Conservation (phyloP, 371 early-diverging fungal genomes). For the Coemansia sp. region DNA sequence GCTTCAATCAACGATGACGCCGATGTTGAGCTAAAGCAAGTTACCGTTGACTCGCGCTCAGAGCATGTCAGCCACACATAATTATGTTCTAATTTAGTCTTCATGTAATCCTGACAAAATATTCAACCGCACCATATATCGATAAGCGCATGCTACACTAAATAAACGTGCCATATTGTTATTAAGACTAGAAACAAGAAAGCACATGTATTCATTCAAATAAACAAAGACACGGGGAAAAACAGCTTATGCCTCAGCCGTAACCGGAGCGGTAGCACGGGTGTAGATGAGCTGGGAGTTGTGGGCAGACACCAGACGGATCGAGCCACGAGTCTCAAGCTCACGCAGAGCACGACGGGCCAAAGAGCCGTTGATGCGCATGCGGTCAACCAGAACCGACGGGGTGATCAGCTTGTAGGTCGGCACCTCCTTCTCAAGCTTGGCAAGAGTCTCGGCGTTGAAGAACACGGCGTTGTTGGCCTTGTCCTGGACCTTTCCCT, state of each 20-base stretch:
- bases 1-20: background rate
- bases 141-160: too few relatives aligned
- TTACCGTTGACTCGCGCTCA: slow-evolving; percentile 8
- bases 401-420: slow-evolving; percentile 98
- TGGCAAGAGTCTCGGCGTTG: slow-evolving; percentile 87
- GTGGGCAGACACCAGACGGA: slow-evolving; percentile 86
- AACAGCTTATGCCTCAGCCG: slow-evolving; percentile 24
- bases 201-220: background rate
- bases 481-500: slow-evolving; percentile 96
- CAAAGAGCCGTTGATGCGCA: slow-evolving; percentile 94
- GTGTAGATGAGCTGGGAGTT: slow-evolving; percentile 94
- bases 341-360: slow-evolving; percentile 94
- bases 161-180: too few relatives aligned
- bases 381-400: slow-evolving; percentile 96
- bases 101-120: background rate
- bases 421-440: slow-evolving; percentile 97
- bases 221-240: background rate
- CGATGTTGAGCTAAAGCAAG: slow-evolving; percentile 10
- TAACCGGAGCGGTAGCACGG: slow-evolving; percentile 45
- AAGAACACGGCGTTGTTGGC: slow-evolving; percentile 94
- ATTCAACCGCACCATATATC: too few relatives aligned
- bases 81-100: background rate
- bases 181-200: background rate
- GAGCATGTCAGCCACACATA: background rate
- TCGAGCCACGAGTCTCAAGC: slow-evolving; percentile 86